phyloP scores from a whole-genome alignment of 2,329 filamentous ascomycete genomes.

The Sporothrix variecibatus region DNA sequence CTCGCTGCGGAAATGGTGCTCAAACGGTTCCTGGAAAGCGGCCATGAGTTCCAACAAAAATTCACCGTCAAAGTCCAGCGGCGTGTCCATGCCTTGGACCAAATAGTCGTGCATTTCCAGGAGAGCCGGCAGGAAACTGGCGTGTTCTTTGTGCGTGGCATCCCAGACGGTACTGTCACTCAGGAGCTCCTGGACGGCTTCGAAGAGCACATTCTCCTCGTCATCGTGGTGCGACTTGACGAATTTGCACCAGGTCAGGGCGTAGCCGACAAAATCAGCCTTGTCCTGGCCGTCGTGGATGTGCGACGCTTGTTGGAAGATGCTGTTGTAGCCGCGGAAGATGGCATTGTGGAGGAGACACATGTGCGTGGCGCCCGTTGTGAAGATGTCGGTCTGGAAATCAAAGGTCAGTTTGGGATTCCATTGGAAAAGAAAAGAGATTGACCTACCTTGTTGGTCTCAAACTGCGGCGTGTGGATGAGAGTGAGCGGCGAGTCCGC shows the following conservation, averaged over 20 bases:
- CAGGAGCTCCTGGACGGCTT: conserved; percentile 55
- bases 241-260: conserved; percentile 59
- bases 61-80: conserved; percentile 47
- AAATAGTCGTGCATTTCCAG: conserved; percentile 57
- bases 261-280: conserved; percentile 59
- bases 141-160: conserved; percentile 57
- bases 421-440: background rate
- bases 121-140: conserved; percentile 55
- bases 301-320: conserved; percentile 60
- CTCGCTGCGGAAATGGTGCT: conserved; percentile 58
- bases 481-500: conserved; percentile 58
- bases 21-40: conserved; percentile 53
- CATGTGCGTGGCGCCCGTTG: conserved; percentile 62
- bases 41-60: conserved; percentile 54
- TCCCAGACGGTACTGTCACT: conserved; percentile 53
- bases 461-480: conserved; percentile 55
- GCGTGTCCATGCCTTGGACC: conserved; percentile 40
- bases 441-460: conserved; percentile 50
- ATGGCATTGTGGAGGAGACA: conserved; percentile 62
- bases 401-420: background rate
- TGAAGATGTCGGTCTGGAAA: conserved; percentile 57
- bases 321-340: conserved; percentile 64
- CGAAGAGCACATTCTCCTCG: conserved; percentile 59
- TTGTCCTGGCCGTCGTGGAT: conserved; percentile 52
- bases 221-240: conserved; percentile 63